phyloP scores from a whole-genome alignment of 148 eudicot genomes.

The Rhododendron vialii region DNA sequence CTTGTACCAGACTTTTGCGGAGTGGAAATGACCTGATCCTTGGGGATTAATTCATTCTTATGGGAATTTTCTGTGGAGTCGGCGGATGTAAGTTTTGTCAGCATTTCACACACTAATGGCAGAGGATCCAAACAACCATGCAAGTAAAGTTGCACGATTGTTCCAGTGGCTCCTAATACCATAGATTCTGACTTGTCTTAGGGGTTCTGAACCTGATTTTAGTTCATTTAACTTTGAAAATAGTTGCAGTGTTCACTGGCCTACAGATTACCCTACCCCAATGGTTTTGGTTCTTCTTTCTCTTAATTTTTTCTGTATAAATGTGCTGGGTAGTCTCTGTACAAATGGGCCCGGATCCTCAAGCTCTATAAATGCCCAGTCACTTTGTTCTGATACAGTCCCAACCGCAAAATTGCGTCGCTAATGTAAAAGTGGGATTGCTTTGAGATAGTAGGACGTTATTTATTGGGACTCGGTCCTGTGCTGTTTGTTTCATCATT shows the following conservation, averaged over 20 bases:
- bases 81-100: background rate
- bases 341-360: background rate
- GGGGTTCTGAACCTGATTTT: background rate
- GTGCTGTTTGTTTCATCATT: background rate
- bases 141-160: background rate
- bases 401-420: background rate
- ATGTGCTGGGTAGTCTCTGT: background rate
- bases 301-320: background rate
- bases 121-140: background rate
- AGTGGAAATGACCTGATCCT: background rate
- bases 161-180: background rate
- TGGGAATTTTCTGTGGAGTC: background rate
- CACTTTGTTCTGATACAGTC: background rate
- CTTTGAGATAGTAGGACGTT: background rate
- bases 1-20: slow-evolving; percentile 10
- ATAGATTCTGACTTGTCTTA: background rate
- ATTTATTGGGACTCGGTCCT: background rate
- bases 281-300: background rate
- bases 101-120: background rate
- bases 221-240: background rate
- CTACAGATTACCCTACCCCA: background rate
- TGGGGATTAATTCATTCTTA: background rate
- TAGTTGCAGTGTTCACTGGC: background rate
- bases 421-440: background rate
- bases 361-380: background rate